phyloP scores from a whole-genome alignment of 2,329 filamentous ascomycete genomes.

The Claviceps digitariae region DNA sequence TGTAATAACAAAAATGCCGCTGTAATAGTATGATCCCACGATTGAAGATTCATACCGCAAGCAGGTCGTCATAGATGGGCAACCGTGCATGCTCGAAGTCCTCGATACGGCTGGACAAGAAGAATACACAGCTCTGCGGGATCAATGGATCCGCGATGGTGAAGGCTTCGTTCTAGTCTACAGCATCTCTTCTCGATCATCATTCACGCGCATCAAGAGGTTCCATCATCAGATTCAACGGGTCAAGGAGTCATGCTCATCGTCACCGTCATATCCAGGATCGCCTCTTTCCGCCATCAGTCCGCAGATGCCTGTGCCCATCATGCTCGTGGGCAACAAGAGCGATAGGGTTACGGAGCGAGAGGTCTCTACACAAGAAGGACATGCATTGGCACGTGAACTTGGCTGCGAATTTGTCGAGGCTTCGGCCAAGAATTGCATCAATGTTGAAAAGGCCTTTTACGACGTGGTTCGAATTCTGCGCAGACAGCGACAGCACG shows the following conservation, averaged over 20 bases:
- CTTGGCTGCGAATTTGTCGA: slow-evolving; percentile 94
- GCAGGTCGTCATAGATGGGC: slow-evolving; percentile 83
- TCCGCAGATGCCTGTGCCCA: slow-evolving; percentile 61
- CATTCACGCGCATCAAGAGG: slow-evolving; percentile 84
- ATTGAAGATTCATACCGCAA: slow-evolving; percentile 84
- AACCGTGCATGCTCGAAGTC: slow-evolving; percentile 95
- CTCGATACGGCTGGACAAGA: slow-evolving; percentile 96
- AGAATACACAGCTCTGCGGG: slow-evolving; percentile 90
- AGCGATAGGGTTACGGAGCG: slow-evolving; percentile 92
- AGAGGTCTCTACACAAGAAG: slow-evolving; percentile 93
- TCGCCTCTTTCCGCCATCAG: slow-evolving; percentile 51
- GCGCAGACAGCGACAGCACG: slow-evolving; percentile 61
- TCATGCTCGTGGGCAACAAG: slow-evolving; percentile 99
- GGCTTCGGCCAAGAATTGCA: slow-evolving; percentile 92
- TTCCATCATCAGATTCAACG: slow-evolving; percentile 96
- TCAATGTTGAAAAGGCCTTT: slow-evolving; percentile 97
- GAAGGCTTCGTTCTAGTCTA: slow-evolving; percentile 97
- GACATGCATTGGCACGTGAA: slow-evolving; percentile 78
- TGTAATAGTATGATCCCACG: slow-evolving; percentile 61
- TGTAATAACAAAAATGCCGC: slow-evolving; percentile 1
- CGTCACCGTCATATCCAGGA: slow-evolving; percentile 63
- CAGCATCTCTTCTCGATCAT: slow-evolving; percentile 93
- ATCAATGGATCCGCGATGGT: slow-evolving; percentile 97
- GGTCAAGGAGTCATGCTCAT: slow-evolving; percentile 80
- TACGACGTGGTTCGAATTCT: slow-evolving; percentile 93